These are phyloP conservation scores for Camellia sinensis DNA, from an alignment of 148 eudicot genomes.

Conservation along the genomic window DNA sequence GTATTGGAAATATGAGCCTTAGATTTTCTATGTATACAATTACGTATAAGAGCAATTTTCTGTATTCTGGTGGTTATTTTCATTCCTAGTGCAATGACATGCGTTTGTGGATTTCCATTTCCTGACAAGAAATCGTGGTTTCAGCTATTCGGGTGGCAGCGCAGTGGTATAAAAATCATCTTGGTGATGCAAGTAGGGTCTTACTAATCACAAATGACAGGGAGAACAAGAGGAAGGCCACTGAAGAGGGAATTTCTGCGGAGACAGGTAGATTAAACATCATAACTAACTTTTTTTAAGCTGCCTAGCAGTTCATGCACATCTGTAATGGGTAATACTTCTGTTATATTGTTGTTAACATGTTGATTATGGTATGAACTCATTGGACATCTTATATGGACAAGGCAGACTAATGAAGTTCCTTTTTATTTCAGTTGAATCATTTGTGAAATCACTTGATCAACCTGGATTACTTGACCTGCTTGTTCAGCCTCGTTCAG, in stretches of 20 bases:
- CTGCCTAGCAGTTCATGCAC: conserved; percentile 5
- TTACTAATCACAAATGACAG: conserved; percentile 83
- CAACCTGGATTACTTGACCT: conserved; percentile 64
- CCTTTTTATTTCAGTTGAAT: conserved; percentile 27
- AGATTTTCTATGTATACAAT: background rate
- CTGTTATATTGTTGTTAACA: conserved; percentile 6
- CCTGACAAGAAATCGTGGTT: conserved; percentile 25
- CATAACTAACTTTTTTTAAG: background rate
- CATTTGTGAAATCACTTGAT: conserved; percentile 61
- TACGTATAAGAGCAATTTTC: background rate
- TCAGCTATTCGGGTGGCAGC: conserved; percentile 95
- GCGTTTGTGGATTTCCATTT: background rate
- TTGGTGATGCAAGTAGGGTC: conserved; percentile 56
- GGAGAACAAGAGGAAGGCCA: conserved; percentile 86
- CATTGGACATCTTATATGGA: background rate
- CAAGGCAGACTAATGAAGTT: conserved; percentile 9
- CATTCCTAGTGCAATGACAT: conserved; percentile 1
- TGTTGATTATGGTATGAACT: conserved; percentile 1
- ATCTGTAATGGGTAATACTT: background rate
- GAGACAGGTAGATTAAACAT: conserved; percentile 61
- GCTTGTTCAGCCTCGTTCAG: conserved; percentile 51
- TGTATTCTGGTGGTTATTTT: background rate
- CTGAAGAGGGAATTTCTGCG: conserved; percentile 78
- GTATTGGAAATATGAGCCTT: background rate
- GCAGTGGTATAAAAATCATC: conserved; percentile 93